These are phyloP conservation scores for Venturia asperata DNA, from an alignment of 2,329 filamentous ascomycete genomes.

Conservation along the genomic window DNA sequence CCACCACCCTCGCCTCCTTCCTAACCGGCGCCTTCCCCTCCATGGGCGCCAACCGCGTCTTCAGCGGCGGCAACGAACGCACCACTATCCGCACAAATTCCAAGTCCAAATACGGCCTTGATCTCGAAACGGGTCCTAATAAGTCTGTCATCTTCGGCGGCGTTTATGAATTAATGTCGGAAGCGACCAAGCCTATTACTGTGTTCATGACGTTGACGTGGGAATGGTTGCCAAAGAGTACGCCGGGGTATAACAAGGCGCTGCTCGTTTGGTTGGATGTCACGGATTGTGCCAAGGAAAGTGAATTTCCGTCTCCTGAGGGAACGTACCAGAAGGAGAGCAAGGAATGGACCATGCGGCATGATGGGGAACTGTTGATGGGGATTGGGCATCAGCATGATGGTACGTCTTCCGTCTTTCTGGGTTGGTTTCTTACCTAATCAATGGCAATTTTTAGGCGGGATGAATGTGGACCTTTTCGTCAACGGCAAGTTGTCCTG, in stretches of 20 bases:
- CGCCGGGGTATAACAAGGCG: conserved; percentile 8
- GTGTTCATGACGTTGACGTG: conserved; percentile 8
- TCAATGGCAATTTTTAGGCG: neutral
- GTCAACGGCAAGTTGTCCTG: conserved; percentile 16
- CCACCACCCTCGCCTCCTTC: neutral
- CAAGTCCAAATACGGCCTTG: conserved; percentile 9
- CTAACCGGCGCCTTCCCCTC: neutral
- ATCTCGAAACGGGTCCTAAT: neutral
- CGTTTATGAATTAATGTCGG: conserved; percentile 6
- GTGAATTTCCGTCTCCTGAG: conserved; percentile 1
- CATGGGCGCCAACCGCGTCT: conserved; percentile 11
- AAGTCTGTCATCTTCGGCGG: conserved; percentile 1
- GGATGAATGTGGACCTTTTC: conserved; percentile 1
- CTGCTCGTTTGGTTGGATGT: conserved; percentile 12
- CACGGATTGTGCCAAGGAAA: conserved; percentile 11
- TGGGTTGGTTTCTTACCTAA: neutral
- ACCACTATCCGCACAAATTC: conserved; percentile 10
- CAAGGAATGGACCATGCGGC: neutral
- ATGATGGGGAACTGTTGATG: conserved; percentile 10
- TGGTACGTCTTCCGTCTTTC: neutral
- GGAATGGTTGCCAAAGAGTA: conserved; percentile 13
- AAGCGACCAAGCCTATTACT: conserved; percentile 3
- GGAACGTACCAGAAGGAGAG: conserved; percentile 10
- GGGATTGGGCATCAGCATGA: conserved; percentile 12
- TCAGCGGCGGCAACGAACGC: conserved; percentile 12